Conservation (phyloP, 768 basidiomycete genomes). For the Xanthoconium purpureum region DNA sequence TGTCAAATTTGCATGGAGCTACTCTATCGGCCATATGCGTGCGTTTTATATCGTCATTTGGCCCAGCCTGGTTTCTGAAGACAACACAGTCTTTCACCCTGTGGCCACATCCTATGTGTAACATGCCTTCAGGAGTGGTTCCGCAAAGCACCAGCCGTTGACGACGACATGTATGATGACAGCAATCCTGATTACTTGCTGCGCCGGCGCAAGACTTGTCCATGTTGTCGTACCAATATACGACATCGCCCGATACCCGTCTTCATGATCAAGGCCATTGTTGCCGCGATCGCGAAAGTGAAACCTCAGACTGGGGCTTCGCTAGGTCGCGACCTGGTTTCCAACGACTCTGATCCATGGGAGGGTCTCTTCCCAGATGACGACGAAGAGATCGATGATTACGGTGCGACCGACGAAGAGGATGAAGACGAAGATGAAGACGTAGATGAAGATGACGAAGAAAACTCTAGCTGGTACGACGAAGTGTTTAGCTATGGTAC, state of each 20-base stretch:
- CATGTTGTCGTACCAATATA: constrained; percentile 62
- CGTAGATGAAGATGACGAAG: constrained; percentile 31
- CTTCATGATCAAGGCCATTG: constrained; percentile 64
- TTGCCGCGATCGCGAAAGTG: constrained; percentile 45
- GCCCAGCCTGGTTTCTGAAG: constrained; percentile 4
- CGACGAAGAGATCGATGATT: constrained; percentile 41
- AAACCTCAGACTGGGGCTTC: constrained; percentile 28
- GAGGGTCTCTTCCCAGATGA: constrained; percentile 59
- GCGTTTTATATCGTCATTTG: constrained; percentile 27
- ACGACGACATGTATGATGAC: constrained; percentile 44
- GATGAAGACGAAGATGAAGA: constrained; percentile 27
- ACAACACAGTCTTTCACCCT: constrained; percentile 57
- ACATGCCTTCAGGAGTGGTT: constrained; percentile 77
- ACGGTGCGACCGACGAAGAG: constrained; percentile 24
- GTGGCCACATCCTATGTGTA: constrained; percentile 76
- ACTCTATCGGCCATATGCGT: constrained; percentile 65
- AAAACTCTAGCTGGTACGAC: constrained; percentile 29
- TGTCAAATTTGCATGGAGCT: constrained; percentile 81
- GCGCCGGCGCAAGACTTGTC: constrained; percentile 66
- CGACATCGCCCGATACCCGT: constrained; percentile 61
- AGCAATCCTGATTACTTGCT: constrained; percentile 45
- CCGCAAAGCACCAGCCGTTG: constrained; percentile 54
- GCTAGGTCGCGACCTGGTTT: constrained; percentile 26
- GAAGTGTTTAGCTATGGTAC: constrained; percentile 37
- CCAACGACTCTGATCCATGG: constrained; percentile 61